Base-by-base conservation (phyloP, 1,139 yeast genomes). In the Hyphopichia khmerensis region DNA sequence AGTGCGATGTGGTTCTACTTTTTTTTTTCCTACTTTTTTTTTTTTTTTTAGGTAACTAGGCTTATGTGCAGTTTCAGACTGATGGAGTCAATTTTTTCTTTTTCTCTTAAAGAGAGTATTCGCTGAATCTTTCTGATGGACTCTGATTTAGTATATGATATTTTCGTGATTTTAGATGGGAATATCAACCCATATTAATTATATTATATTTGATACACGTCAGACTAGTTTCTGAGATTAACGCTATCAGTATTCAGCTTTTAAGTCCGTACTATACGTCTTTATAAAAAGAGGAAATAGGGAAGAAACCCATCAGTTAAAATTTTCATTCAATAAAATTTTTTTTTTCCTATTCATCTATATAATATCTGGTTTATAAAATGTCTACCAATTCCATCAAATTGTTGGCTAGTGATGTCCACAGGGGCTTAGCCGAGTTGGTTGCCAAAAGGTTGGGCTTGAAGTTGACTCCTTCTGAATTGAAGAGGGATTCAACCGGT, bases 351-450 rank as follows among this genome's bases (percentile, higher is more conserved):
- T 11, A 7, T 26, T 26, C 5, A 33, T 16, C 4, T n/a, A n/a
- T 16, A n/a, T n/a, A 30, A 16, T 15, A 4, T 13, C 4, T 14
- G 4, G 13, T 9, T 26, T 26, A 3, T 32, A 33, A 17, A 33
- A 84, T 84, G 91, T 82, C 88, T 24, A 77, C 88, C 36, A 90
- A 90, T 64, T 87, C 96, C 36, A 90, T 90, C 61, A 90, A 89
- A 62, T 77, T 91, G 44, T 68, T 91, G 42, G 90, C 96, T 19
- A 95, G 96, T 42, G 91, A 90, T 63, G 89, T 95, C 24, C 96
- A 91, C 62, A 87, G 90, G n/a, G 91, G 84, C 40, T 76, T 91
- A 43, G 95, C 96, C 19, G 82, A 82, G 53, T 69, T 79, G 21
- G 91, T 91, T 19, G 82, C 96, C 19, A 69, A 69, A 50, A 73